Conservation (phyloP, 352 stramenopile genomes). For the Discostella stelligera region DNA sequence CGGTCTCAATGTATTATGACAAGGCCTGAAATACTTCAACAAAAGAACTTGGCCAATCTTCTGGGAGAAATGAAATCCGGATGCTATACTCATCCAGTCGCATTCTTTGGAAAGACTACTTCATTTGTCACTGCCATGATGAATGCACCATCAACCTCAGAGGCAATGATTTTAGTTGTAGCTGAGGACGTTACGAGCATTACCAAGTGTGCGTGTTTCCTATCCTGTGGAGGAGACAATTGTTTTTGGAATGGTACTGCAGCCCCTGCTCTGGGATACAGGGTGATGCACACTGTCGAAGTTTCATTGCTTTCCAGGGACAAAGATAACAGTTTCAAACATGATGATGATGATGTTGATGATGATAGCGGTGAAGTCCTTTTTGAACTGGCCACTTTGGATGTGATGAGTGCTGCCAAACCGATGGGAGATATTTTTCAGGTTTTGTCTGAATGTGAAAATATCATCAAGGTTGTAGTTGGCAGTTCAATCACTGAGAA, state of each 20-base stretch:
- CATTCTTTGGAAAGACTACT: not conserved
- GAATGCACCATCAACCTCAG: not conserved
- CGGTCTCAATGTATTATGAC: not conserved
- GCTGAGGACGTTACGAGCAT: not conserved
- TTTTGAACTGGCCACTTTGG: not conserved
- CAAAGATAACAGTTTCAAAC: not conserved
- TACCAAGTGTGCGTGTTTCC: not conserved
- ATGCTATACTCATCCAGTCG: not conserved
- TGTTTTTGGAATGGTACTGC: not conserved
- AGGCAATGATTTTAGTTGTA: not conserved
- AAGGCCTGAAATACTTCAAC: not conserved
- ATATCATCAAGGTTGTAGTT: not conserved
- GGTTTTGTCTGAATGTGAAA: not conserved
- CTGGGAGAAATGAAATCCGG: not conserved
- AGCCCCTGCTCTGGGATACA: not conserved
- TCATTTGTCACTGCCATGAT: not conserved
- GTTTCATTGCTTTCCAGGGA: not conserved
- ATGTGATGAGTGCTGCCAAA: not conserved
- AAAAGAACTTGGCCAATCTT: not conserved
- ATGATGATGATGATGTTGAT: not conserved
- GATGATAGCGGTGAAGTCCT: not conserved
- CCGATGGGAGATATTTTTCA: not conserved
- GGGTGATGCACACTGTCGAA: not conserved
- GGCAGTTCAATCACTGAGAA: not conserved
- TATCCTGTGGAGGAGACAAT: not conserved